Percentiles rank a stretch among this genome's conserved stretches.
Conservation (phyloP, 2,329 filamentous ascomycete species). For the Cercospora brassicicola region DNA sequence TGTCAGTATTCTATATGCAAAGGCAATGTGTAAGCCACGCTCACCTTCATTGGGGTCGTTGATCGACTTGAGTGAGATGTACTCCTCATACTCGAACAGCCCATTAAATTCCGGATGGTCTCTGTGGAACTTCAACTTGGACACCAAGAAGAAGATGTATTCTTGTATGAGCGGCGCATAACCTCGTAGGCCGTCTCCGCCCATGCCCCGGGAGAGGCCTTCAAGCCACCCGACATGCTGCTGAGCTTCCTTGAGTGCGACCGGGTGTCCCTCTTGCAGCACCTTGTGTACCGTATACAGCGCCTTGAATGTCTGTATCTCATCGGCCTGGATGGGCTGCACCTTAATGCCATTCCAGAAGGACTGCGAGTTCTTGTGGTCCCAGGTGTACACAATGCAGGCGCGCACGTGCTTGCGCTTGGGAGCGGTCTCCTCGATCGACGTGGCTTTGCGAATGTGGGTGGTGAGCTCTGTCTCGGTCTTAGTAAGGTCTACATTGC, state of each 20-base stretch:
- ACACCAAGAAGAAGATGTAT: constrained; percentile 93
- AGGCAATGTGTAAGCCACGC: background rate
- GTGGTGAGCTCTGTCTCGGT: constrained; percentile 65
- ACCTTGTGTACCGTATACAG: constrained; percentile 97
- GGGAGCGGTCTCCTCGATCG: constrained; percentile 61
- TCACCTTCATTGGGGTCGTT: constrained; percentile 86
- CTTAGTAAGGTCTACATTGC: constrained; percentile 64
- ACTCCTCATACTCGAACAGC: constrained; percentile 98
- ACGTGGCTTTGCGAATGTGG: constrained; percentile 66
- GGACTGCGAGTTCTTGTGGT: constrained; percentile 90
- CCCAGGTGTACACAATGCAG: constrained; percentile 98
- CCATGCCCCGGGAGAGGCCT: constrained; percentile 81
- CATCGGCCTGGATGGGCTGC: constrained; percentile 97
- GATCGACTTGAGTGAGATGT: constrained; percentile 95
- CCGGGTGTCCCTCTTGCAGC: constrained; percentile 90
- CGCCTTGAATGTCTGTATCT: constrained; percentile 98
- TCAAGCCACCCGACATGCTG: constrained; percentile 88
- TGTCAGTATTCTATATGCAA: background rate
- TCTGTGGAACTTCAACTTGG: constrained; percentile 94
- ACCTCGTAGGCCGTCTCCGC: constrained; percentile 63
- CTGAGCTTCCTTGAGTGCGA: constrained; percentile 84
- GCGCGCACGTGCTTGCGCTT: constrained; percentile 95
- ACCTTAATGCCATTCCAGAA: constrained; percentile 99
- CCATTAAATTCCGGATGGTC: constrained; percentile 98
- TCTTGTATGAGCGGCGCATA: constrained; percentile 92